Base-by-base conservation (phyloP, 2,329 filamentous ascomycete genomes). In the Colletotrichum aenigma region DNA sequence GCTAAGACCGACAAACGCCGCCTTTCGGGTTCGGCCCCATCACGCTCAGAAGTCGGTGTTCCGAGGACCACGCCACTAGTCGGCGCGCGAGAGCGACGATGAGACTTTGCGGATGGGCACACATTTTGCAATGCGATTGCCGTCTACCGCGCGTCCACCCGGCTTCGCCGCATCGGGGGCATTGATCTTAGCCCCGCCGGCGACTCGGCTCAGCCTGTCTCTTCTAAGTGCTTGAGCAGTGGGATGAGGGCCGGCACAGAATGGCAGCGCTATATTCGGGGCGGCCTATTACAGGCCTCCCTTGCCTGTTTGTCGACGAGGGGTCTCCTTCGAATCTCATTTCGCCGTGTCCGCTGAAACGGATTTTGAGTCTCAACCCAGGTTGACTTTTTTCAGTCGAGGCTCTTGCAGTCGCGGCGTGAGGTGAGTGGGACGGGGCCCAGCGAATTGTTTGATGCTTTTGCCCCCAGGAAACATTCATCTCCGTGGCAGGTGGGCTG, bases 311-410 rank as follows among this genome's bases (percentile, higher is more conserved):
- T 36, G 48, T 24, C 24, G 38, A 38, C 30, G 67, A 70, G 55
- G 66, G 62, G 48, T 56, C 64, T 73, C 52, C 12, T 28, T 30
- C 10, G 30, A 32, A 58, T 28, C 5, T 66, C 48, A 64, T 58
- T 24, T 69, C 28, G 64, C 48, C 66, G 43, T 60, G 16, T 28
- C 34, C 64, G 70, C 70, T 76, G 70, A 76, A 74, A 76, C 65
- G 60, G 36, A 16, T 69, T 65, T 60, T 64, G 73, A 68, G 16
- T 69, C 70, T 60, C 74, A 70, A 68, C 70, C 58, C 58, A 36
- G 65, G 28, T 55, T 69, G 74, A 61, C 32, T 65, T 65, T 36
- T 9, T 32, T 66, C 69, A 67, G 55, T 64, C 73, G 62, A 75
- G 62, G 26, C 62, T 75, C 56, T 64, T 72, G 62, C 56, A 62